Conservation (phyloP, 495 filamentous ascomycete genomes). For the Lepraria neglecta region DNA sequence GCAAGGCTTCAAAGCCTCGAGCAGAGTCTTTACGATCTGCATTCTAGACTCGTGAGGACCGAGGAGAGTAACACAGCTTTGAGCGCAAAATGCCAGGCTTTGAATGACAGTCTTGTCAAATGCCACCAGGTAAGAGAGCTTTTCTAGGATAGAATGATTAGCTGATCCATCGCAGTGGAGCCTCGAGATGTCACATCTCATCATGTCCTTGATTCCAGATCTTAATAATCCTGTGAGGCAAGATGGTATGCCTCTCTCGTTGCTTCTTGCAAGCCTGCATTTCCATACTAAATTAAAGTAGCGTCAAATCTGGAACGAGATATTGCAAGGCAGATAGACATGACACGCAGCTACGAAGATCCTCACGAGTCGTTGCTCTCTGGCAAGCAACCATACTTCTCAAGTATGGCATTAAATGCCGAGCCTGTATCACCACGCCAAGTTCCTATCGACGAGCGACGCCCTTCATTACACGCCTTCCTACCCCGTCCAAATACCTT, state of each 20-base stretch:
- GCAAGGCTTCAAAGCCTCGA: conserved; percentile 70
- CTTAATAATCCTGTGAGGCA: conserved; percentile 52
- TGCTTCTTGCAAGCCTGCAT: not conserved
- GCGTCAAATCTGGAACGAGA: conserved; percentile 77
- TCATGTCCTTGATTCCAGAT: conserved; percentile 64
- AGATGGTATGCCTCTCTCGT: conserved; percentile 42
- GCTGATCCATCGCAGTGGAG: conserved; percentile 49
- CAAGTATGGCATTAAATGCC: conserved; percentile 62
- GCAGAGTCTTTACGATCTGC: conserved; percentile 75
- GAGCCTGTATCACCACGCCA: conserved; percentile 90
- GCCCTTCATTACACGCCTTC: conserved; percentile 38
- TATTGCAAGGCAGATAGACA: conserved; percentile 76
- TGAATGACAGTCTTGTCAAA: conserved; percentile 73
- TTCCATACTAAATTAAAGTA: conserved; percentile 34
- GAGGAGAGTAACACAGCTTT: conserved; percentile 78
- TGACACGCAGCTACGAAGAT: conserved; percentile 63
- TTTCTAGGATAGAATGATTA: conserved; percentile 7
- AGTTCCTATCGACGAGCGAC: conserved; percentile 78
- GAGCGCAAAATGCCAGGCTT: conserved; percentile 70
- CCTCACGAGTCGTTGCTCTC: conserved; percentile 69
- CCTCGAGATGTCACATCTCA: conserved; percentile 67
- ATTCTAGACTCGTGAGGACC: conserved; percentile 63
- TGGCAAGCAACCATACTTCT: conserved; percentile 69
- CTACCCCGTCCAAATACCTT: conserved; percentile 51
- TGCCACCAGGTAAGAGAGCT: conserved; percentile 58